These are phyloP conservation scores for Alternaria incomplexa DNA, from an alignment of 2,329 filamentous ascomycete genomes.

Conservation along the genomic window DNA sequence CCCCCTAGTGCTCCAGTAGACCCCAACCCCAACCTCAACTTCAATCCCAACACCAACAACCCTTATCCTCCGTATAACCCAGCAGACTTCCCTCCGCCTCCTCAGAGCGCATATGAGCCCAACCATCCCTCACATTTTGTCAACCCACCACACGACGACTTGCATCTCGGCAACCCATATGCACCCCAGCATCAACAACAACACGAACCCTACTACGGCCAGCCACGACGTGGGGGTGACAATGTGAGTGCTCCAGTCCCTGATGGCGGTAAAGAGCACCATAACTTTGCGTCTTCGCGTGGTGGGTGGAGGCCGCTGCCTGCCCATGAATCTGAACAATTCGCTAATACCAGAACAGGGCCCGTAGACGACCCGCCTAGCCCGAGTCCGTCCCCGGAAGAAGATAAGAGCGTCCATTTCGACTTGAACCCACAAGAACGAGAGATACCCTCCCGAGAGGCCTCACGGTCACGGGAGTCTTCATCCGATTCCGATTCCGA, in stretches of 20 bases:
- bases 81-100: conserved; percentile 52
- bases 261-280: conserved; percentile 37
- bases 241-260: conserved; percentile 58
- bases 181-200: conserved; percentile 28
- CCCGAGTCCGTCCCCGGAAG: conserved; percentile 22
- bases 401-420: conserved; percentile 49
- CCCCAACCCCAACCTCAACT: conserved; percentile 21
- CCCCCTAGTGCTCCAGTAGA: conserved; percentile 47
- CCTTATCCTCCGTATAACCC: conserved; percentile 48
- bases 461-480: conserved; percentile 14
- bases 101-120: conserved; percentile 29
- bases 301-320: conserved; percentile 45
- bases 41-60: conserved; percentile 30
- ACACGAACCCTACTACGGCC: conserved; percentile 39
- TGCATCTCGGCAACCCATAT: conserved; percentile 37
- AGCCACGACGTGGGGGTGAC: conserved; percentile 48
- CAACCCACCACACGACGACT: conserved; percentile 38
- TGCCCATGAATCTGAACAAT: conserved; percentile 18
- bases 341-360: conserved; percentile 25
- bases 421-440: conserved; percentile 43
- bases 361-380: conserved; percentile 25
- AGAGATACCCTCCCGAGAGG: conserved; percentile 28
- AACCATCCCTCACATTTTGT: conserved; percentile 38
- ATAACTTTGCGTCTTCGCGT: conserved; percentile 27
- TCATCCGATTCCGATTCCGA: conserved; percentile 14